These are phyloP conservation scores for Ampelomyces quisqualis DNA, from an alignment of 2,329 filamentous ascomycete genomes.

Conservation along the genomic window DNA sequence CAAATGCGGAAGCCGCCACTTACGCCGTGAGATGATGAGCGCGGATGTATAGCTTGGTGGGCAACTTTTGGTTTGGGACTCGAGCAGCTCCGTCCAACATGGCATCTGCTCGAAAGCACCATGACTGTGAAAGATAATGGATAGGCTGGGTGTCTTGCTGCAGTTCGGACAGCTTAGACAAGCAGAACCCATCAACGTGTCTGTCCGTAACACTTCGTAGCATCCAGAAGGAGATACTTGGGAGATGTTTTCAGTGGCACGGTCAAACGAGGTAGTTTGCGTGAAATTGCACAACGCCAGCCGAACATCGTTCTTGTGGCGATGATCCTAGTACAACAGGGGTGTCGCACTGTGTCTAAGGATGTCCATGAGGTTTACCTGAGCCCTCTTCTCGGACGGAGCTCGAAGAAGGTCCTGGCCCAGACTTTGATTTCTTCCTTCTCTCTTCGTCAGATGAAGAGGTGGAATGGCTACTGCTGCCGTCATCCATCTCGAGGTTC, in stretches of 20 bases:
- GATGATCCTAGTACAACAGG: background rate
- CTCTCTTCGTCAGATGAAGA: conserved; percentile 38
- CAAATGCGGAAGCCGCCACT: conserved; percentile 5
- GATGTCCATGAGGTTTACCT: conserved; percentile 32
- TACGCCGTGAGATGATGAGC: conserved; percentile 12
- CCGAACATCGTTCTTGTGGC: background rate
- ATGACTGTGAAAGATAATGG: no score
- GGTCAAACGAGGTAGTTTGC: background rate
- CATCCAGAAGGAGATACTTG: no score
- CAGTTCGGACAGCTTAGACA: no score
- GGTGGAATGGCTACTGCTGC: conserved; percentile 42
- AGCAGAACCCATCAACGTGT: no score
- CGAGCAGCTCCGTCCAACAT: no score
- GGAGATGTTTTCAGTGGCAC: no score
- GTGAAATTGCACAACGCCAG: background rate
- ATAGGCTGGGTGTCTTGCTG: no score
- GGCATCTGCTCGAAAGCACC: no score
- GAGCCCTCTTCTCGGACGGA: conserved; percentile 15
- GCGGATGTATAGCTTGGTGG: no score
- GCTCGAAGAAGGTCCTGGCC: conserved; percentile 8
- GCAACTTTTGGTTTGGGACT: background rate
- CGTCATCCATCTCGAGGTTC: conserved; percentile 35
- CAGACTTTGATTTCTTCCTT: conserved; percentile 25
- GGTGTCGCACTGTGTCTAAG: conserved; percentile 11
- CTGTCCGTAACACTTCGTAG: no score